These are phyloP conservation scores for Aplosporella prunicola DNA, from an alignment of 2,329 filamentous ascomycete genomes.

Conservation along the genomic window DNA sequence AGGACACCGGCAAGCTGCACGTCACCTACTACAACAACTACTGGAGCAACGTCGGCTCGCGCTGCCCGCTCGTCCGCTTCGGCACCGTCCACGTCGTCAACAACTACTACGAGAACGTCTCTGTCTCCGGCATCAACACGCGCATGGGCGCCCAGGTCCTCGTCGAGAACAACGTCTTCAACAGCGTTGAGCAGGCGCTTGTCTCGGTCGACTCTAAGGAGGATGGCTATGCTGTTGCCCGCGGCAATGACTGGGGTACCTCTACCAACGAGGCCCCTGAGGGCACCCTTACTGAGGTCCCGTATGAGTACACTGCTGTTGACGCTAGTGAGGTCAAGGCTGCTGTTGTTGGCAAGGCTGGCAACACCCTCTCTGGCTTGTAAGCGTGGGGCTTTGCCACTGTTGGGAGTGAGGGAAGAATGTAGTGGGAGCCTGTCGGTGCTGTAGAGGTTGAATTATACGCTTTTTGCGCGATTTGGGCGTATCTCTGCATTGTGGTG, in stretches of 20 bases:
- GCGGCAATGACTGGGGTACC: constrained; percentile 37
- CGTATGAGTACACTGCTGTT: constrained; percentile 46
- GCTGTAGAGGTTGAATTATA: too few species aligned
- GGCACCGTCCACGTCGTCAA: constrained; percentile 55
- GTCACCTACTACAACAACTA: constrained; percentile 60
- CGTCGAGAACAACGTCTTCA: constrained; percentile 42
- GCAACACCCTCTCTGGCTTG: constrained; percentile 15
- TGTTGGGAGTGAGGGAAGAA: too few species aligned
- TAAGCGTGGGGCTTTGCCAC: too few species aligned
- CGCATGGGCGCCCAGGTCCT: constrained; percentile 36
- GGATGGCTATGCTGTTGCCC: constrained; percentile 39
- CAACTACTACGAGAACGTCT: constrained; percentile 32
- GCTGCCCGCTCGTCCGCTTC: constrained; percentile 54
- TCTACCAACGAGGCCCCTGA: constrained; percentile 40
- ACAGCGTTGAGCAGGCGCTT: constrained; percentile 49
- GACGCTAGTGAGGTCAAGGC: constrained; percentile 40
- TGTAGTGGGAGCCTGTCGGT: too few species aligned
- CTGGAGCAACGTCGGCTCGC: constrained; percentile 55
- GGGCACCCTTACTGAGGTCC: constrained; percentile 44
- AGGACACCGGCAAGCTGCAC: constrained; percentile 53
- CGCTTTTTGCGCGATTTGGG: too few species aligned
- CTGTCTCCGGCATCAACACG: constrained; percentile 33
- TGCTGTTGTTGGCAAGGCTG: constrained; percentile 28
- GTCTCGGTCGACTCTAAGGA: constrained; percentile 49
- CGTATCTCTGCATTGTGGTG: too few species aligned